Conservation (phyloP, 495 filamentous ascomycete genomes). For the Delitschia confertaspora region DNA sequence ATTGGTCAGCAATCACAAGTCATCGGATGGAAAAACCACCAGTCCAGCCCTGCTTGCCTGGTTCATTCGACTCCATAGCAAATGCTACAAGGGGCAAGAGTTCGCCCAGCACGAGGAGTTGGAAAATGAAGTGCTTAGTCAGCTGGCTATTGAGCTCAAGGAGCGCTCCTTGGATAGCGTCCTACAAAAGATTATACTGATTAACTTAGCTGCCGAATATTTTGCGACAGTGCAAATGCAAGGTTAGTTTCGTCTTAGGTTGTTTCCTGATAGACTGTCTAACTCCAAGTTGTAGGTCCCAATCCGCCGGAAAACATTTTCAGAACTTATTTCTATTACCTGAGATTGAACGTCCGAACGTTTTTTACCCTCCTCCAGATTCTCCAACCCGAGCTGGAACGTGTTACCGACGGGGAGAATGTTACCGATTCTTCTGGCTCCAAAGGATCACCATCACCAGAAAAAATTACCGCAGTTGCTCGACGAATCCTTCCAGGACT, state of each 20-base stretch:
- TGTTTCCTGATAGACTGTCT: constrained; percentile 22
- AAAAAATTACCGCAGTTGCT: constrained; percentile 53
- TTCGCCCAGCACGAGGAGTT: constrained; percentile 71
- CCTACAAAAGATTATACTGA: constrained; percentile 69
- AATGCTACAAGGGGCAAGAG: constrained; percentile 63
- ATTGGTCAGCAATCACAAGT: constrained; percentile 40
- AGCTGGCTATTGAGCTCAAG: constrained; percentile 64
- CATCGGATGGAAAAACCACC: constrained; percentile 42
- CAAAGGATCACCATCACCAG: constrained; percentile 34
- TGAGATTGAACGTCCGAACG: constrained; percentile 73
- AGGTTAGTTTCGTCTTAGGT: constrained; percentile 40
- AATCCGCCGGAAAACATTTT: constrained; percentile 29
- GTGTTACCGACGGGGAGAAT: constrained; percentile 40
- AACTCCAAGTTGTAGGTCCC: constrained; percentile 27
- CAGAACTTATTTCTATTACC: constrained; percentile 59
- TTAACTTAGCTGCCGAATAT: constrained; percentile 77
- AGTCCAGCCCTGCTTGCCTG: constrained; percentile 55
- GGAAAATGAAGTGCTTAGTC: constrained; percentile 75
- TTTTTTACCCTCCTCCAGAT: constrained; percentile 69
- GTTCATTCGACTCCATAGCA: constrained; percentile 84
- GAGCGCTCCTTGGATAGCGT: constrained; percentile 55
- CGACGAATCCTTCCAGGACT: constrained; percentile 60
- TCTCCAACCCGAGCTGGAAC: constrained; percentile 58
- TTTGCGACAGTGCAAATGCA: constrained; percentile 53
- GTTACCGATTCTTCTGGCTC: constrained; percentile 33